Evolutionary conservation across 108 stramenopile species (phyloP).

Genomic region (Craspedostauros australis): DNA sequence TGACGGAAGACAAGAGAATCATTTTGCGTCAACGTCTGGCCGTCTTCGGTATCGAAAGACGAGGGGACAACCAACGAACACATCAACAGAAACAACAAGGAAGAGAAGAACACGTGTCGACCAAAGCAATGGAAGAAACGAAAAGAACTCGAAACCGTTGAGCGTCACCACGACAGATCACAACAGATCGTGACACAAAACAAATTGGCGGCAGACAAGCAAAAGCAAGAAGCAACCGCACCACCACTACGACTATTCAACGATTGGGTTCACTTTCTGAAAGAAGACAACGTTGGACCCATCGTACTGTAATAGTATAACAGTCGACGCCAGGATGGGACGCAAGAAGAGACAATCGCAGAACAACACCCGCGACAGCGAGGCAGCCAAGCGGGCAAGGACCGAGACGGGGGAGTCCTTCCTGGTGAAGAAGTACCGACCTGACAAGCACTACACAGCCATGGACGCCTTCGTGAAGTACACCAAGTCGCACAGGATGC

Average conservation of each 20-base stretch:
- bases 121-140: no score
- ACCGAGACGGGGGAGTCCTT: conserved; percentile 48
- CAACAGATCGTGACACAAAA: no score
- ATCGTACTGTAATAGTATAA: no score
- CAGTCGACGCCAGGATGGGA: conserved; percentile 49
- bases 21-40: no score
- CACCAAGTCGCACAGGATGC: conserved; percentile 83
- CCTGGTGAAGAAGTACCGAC: conserved; percentile 80
- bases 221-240: background rate
- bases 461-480: conserved; percentile 84
- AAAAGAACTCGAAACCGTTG: no score
- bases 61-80: no score
- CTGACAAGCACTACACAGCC: conserved; percentile 58
- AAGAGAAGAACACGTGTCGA: no score
- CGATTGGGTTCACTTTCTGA: background rate
- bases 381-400: conserved; percentile 12
- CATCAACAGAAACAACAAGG: no score
- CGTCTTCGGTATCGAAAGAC: no score
- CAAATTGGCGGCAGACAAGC: background rate
- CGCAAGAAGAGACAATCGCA: conserved; percentile 41
- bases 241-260: background rate
- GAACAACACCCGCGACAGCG: background rate
- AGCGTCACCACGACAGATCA: no score
- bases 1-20: no score
- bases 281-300: background rate